Evolutionary conservation across 331 rosid species (phyloP).

Genomic region (Malus hybrid): DNA sequence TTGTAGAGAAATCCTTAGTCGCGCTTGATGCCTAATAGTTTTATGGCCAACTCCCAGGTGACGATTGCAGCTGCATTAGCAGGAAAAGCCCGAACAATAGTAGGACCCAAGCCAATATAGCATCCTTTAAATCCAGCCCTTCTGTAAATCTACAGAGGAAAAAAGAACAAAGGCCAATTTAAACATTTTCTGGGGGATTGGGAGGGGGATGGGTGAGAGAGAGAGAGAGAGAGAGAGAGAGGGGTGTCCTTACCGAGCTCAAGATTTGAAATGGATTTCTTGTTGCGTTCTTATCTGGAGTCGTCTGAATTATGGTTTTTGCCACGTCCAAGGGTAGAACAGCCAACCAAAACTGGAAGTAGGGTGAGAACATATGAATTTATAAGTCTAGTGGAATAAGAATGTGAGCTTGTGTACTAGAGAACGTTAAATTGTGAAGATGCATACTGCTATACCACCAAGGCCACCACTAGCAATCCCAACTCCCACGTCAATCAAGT

Average conservation of each 20-base stretch:
- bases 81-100: slow-evolving; percentile 77
- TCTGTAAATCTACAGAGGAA: slow-evolving; percentile 42
- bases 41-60: slow-evolving; percentile 84
- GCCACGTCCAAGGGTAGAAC: slow-evolving; percentile 93
- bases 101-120: slow-evolving; percentile 89
- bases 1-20: slow-evolving; percentile 28
- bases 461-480: slow-evolving; percentile 77
- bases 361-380: not conserved
- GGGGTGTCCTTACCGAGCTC: slow-evolving; percentile 40
- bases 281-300: slow-evolving; percentile 39
- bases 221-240: not conserved
- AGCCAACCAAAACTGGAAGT: slow-evolving; percentile 74
- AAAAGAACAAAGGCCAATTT: not conserved
- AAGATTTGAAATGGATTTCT: slow-evolving; percentile 70
- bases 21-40: slow-evolving; percentile 56
- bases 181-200: no score
- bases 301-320: slow-evolving; percentile 83
- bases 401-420: not conserved
- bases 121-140: slow-evolving; percentile 77
- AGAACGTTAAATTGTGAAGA: slow-evolving; percentile 18
- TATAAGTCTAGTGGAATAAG: not conserved
- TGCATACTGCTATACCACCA: slow-evolving; percentile 82
- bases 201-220: not conserved
- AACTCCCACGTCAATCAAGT: slow-evolving; percentile 69
- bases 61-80: slow-evolving; percentile 94